phyloP scores from a whole-genome alignment of 2,329 filamentous ascomycete genomes.

The Tolypocladium capitatum region DNA sequence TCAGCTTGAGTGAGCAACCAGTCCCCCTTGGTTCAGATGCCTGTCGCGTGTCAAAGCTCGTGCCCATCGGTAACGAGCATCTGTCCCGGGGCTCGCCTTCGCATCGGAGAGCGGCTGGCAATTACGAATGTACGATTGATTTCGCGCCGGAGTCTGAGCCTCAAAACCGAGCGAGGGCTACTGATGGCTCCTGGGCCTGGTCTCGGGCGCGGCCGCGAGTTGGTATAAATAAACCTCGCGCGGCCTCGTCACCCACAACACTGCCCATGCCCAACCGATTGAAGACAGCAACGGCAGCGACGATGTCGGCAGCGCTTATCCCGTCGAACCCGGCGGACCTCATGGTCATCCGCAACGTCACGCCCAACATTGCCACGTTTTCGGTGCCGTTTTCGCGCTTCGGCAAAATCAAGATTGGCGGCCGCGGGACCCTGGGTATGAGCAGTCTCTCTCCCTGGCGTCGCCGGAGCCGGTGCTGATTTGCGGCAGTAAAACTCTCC shows the following conservation, averaged over 20 bases:
- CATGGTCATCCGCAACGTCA: constrained; percentile 82
- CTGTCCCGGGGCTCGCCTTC: not conserved
- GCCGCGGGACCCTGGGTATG: constrained; percentile 71
- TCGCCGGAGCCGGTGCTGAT: not conserved
- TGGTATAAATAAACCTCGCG: not conserved
- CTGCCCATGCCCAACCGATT: not conserved
- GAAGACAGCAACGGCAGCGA: not conserved
- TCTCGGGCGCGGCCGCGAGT: too few species aligned
- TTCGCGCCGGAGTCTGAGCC: too few species aligned
- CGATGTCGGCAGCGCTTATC: constrained; percentile 51
- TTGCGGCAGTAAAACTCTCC: constrained; percentile 54
- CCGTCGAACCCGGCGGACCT: constrained; percentile 62
- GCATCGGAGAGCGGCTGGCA: not conserved
- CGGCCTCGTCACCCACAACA: not conserved
- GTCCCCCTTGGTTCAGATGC: too few species aligned
- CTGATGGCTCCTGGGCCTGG: too few species aligned
- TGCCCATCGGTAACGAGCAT: not conserved
- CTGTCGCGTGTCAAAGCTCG: not conserved
- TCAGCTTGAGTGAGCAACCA: too few species aligned
- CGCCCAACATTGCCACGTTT: constrained; percentile 63
- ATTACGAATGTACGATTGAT: too few species aligned
- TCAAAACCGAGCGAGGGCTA: too few species aligned
- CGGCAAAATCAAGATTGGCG: constrained; percentile 69
- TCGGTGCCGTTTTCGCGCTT: constrained; percentile 77
- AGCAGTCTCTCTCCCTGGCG: not conserved